A percentile compares a stretch with the other conserved stretches of the same genome.
These are phyloP conservation scores for Boletus rubroflammeus DNA, from an alignment of 768 basidiomycete species.

Conservation along the genomic window DNA sequence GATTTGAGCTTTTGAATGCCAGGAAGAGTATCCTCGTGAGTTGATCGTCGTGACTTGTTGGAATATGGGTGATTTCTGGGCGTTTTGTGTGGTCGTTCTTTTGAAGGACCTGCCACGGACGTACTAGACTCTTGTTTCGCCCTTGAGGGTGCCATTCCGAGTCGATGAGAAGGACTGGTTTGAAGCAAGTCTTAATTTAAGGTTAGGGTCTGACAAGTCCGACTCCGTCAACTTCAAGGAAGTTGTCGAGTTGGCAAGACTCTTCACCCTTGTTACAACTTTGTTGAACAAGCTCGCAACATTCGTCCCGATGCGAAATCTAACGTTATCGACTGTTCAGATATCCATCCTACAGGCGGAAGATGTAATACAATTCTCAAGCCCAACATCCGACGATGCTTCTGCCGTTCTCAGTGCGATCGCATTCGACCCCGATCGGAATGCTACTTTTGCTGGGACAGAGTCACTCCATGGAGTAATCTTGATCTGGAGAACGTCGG, in stretches of 20 bases:
- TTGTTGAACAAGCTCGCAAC: not conserved
- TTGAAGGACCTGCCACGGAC: constrained; percentile 11
- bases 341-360: constrained; percentile 13
- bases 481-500: constrained; percentile 49
- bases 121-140: constrained; percentile 1
- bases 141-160: constrained; percentile 23
- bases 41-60: constrained; percentile 3
- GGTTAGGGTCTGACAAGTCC: constrained; percentile 16
- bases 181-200: not conserved
- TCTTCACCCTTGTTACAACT: not conserved
- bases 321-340: constrained; percentile 40
- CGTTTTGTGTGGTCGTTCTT: constrained; percentile 11
- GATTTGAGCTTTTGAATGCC: constrained; percentile 89
- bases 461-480: constrained; percentile 58
- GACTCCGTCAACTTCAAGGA: too few relatives aligned
- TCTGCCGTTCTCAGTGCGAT: constrained; percentile 42
- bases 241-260: too few relatives aligned
- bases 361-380: constrained; percentile 15
- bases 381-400: constrained; percentile 13
- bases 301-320: constrained; percentile 48
- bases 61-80: constrained; percentile 13
- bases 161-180: too few relatives aligned
- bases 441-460: constrained; percentile 54
- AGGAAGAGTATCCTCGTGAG: constrained; percentile 33
- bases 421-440: constrained; percentile 63